These are phyloP conservation scores for Geoglossum glabrum DNA, from an alignment of 495 filamentous ascomycete genomes.

Conservation along the genomic window DNA sequence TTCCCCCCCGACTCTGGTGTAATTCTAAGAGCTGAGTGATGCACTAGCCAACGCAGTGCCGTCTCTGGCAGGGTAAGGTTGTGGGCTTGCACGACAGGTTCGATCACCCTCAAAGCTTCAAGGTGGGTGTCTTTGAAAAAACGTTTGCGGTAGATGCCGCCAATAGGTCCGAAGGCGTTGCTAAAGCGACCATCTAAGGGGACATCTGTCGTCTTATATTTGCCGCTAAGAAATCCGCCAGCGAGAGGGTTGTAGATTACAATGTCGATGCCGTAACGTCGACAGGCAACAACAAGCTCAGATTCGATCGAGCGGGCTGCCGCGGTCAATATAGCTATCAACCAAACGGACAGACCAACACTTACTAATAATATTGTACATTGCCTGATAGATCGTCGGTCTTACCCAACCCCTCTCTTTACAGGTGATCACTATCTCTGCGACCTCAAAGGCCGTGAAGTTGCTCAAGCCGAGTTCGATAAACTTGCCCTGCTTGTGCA, in stretches of 20 bases:
- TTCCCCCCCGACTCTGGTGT: slow-evolving; percentile 26
- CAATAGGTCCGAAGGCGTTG: slow-evolving; percentile 26
- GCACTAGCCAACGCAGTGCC: slow-evolving; percentile 60
- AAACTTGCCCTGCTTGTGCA: slow-evolving; percentile 81
- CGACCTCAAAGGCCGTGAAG: slow-evolving; percentile 77
- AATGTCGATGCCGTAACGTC: slow-evolving; percentile 69
- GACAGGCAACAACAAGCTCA: slow-evolving; percentile 60
- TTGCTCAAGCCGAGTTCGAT: slow-evolving; percentile 64
- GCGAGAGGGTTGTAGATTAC: slow-evolving; percentile 85
- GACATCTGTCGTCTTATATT: slow-evolving; percentile 53
- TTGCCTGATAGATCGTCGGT: slow-evolving; percentile 43
- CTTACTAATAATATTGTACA: slow-evolving; percentile 50
- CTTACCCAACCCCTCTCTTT: slow-evolving; percentile 56
- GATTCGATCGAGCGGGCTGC: slow-evolving; percentile 52
- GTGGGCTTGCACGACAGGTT: slow-evolving; percentile 53
- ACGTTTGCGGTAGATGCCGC: slow-evolving; percentile 49
- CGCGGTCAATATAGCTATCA: slow-evolving; percentile 3
- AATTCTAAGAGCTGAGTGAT: slow-evolving; percentile 65
- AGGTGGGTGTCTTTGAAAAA: slow-evolving; percentile 73
- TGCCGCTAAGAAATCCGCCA: slow-evolving; percentile 68
- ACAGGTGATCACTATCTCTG: slow-evolving; percentile 70
- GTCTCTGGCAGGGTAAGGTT: slow-evolving; percentile 64
- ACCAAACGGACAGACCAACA: neutral
- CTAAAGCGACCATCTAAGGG: slow-evolving; percentile 53
- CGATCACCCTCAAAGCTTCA: slow-evolving; percentile 50